A percentile compares a stretch with the other conserved stretches of the same genome.
Conservation (phyloP, 116 monocot genomes). For the Iris pallida region DNA sequence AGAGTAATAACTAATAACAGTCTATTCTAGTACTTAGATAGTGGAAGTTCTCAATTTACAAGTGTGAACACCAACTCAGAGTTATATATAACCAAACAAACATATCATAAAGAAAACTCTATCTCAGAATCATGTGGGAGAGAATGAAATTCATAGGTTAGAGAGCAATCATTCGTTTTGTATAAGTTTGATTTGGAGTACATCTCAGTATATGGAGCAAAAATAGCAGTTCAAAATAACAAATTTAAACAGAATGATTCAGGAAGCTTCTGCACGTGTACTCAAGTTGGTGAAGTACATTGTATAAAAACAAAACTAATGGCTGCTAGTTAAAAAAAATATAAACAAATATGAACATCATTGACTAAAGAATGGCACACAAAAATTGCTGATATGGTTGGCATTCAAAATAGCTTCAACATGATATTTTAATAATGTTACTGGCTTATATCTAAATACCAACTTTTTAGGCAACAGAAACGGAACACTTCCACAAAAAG, state of each 20-base stretch:
- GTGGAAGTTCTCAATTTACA: not conserved
- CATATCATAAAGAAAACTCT: not conserved
- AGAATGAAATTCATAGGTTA: too few species aligned
- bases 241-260: too few species aligned
- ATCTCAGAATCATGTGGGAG: not conserved
- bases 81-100: not conserved
- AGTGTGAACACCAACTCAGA: not conserved
- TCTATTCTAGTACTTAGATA: not conserved
- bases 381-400: not conserved
- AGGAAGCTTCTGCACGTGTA: too few species aligned
- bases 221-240: too few species aligned
- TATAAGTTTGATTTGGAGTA: too few species aligned
- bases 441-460: not conserved
- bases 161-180: too few species aligned
- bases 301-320: too few species aligned
- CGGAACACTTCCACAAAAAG: not conserved
- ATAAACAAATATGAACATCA: too few species aligned
- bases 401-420: not conserved
- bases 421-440: not conserved
- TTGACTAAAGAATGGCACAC: not conserved
- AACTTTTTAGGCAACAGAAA: conserved; percentile 3
- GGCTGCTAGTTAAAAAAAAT: too few species aligned
- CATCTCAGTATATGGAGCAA: too few species aligned
- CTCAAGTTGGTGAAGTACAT: too few species aligned
- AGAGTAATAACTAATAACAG: not conserved